Base-by-base conservation (phyloP, 2,329 filamentous ascomycete species). In the Diaporthe sp. region DNA sequence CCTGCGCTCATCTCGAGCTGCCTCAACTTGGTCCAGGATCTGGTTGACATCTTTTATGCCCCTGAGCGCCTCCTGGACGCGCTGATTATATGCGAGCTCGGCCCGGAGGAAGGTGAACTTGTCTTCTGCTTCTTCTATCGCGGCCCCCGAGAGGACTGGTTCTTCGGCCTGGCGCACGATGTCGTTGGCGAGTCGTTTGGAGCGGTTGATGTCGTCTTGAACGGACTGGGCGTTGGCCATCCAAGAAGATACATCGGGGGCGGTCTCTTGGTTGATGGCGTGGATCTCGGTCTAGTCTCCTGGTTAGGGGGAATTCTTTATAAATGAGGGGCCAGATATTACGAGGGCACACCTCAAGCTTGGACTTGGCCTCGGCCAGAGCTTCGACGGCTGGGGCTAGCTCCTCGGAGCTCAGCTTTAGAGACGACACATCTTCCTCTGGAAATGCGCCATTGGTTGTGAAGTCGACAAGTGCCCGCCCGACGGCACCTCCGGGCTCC, bases 161-260 rank as follows among this genome's bases (percentile, higher is more conserved):
- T 88, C 90, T 80, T 96, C 93, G 71, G 95, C 93, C 80, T 95
- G 91, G 60, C 92, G 90, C 7, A 96, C 90, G 75, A 98, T 97
- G 75, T 95, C 92, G 80, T 92, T 92, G 31, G 96, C 95, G 49
- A 95, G 92, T 22, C 91, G 89, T 80, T 95, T 93, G 34, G 95
- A 96, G 62, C 91, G 90, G 80, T 94, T 91, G 78, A 98, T 96
- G 81, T 98, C 96, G 77, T 93, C 90, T 83, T 98, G 95, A 10
- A 98, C 90, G 71, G 93, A 91, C 84, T 95, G 95, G 65, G 96
- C 95, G 83, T 97, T 95, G 71, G 89, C 86, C 74, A 97, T 94
- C 96, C 96, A 98, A 71, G 92, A 90, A 81, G 95, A 94, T 70
- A 98, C 93, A 80, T 97, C 94, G 53, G 92, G 90, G 74, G 93